These are phyloP conservation scores for Oryza meridionalis DNA, from an alignment of 176 grass and related monocot genomes.

Conservation along the genomic window DNA sequence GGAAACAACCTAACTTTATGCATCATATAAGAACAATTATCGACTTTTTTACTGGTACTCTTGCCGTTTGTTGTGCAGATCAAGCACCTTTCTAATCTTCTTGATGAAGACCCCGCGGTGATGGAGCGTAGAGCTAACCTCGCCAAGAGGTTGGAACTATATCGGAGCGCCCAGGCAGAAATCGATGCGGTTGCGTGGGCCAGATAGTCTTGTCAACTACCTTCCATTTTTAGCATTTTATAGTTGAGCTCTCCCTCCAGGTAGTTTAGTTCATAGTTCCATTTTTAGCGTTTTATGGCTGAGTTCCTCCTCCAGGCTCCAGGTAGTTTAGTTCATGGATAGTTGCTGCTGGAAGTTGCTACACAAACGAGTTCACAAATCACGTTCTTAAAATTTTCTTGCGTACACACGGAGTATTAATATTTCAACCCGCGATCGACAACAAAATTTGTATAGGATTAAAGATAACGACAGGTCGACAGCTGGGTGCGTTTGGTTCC, in stretches of 20 bases:
- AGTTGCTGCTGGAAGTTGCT: background rate
- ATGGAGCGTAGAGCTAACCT: constrained; percentile 79
- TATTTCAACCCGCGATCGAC: background rate
- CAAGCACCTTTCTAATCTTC: constrained; percentile 77
- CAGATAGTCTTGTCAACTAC: constrained; percentile 51
- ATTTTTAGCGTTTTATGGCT: background rate
- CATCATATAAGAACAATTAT: background rate
- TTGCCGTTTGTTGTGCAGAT: constrained; percentile 54
- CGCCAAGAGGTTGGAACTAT: constrained; percentile 78
- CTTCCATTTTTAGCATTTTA: background rate
- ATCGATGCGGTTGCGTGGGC: constrained; percentile 79
- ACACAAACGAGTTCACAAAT: background rate
- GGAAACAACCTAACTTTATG: background rate
- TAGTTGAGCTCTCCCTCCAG: background rate
- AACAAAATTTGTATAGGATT: no score
- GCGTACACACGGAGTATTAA: no score
- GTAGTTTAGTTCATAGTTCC: background rate
- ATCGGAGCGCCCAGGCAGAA: constrained; percentile 81
- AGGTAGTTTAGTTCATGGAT: background rate
- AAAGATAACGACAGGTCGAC: no score
- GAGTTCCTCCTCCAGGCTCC: background rate
- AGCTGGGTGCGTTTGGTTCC: no score
- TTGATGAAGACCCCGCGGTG: constrained; percentile 85
- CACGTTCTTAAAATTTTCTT: no score
- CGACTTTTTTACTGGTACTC: background rate